Evolutionary conservation across 2,329 filamentous ascomycete species (phyloP), one percentile per base, ranked within the genome.

Genomic region (Cladobotryum protrusum): DNA sequence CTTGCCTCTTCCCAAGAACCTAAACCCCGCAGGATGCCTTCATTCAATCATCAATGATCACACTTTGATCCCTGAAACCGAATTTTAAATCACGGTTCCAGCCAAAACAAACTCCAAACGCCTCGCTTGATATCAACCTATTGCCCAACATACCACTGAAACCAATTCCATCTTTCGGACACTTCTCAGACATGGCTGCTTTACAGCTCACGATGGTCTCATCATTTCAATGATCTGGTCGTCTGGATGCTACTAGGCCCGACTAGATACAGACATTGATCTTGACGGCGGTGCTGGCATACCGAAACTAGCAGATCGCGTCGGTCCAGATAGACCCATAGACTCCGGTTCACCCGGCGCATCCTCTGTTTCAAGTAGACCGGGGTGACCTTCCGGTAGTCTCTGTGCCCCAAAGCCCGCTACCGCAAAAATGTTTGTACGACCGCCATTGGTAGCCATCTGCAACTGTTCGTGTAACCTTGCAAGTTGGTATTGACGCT

Each of bases 391-490:
- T 0, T 77, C 73, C 0, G 75, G 69, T 19, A 81, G 66, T 55
- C 68, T 77, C 62, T 83, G 80, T 13, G 75, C 72, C 3, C 80
- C 80, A 52, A 69, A 76, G 11, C 79, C 79, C 6, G 71, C 69
- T 2, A 84, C 79, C 54, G 74, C 78, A 63, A 85, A 85, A 19
- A 85, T 85, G 54, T 85, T 85, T 52, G 78, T 75, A 17, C 79
- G 76, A 8, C 82, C 82, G 37, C 80, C 80, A 54, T 84, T 86
- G 0, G 83, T 84, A 5, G 83, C 83, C 57, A 80, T 79, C 54
- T 82, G 77, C 5, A 87, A 67, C 64, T 86, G 82, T 58, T 86
- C 82, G 50, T 80, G 78, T 12, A 87, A 72, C 18, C 83, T 75
- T 11, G 80, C 74, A 8, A 82, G 73, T 55, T 83, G 77, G 55